phyloP scores from a whole-genome alignment of 768 basidiomycete species.

The Chlorophyllum brunneum region DNA sequence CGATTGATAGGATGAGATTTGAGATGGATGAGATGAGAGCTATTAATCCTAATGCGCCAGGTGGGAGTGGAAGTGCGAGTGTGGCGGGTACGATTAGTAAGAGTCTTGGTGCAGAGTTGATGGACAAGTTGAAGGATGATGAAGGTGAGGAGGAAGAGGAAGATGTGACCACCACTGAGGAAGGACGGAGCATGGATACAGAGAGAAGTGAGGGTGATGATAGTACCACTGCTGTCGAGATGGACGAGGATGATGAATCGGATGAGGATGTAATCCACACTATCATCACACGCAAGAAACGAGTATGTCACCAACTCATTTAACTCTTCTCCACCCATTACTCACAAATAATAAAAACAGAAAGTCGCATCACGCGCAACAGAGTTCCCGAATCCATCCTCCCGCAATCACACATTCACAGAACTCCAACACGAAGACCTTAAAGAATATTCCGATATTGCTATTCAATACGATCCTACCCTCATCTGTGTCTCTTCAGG shows the following conservation, averaged over 20 bases:
- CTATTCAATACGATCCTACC: slow-evolving; percentile 63
- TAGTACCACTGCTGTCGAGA: slow-evolving; percentile 31
- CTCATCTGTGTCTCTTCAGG: slow-evolving; percentile 43
- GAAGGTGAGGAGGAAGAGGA: slow-evolving; percentile 32
- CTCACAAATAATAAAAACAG: slow-evolving; percentile 28
- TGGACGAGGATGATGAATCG: slow-evolving; percentile 58
- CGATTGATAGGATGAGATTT: slow-evolving; percentile 90
- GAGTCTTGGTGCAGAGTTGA: slow-evolving; percentile 70
- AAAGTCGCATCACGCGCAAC: slow-evolving; percentile 64
- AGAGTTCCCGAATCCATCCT: slow-evolving; percentile 33
- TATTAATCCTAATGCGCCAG: slow-evolving; percentile 38
- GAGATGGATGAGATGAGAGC: slow-evolving; percentile 91
- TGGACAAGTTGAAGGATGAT: slow-evolving; percentile 52
- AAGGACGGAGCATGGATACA: slow-evolving; percentile 29
- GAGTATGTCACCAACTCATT: too few species aligned
- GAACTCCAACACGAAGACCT: slow-evolving; percentile 50
- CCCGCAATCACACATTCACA: slow-evolving; percentile 3
- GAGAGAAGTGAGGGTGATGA: slow-evolving; percentile 29
- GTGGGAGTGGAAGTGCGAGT: too few species aligned
- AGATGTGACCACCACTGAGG: slow-evolving; percentile 33
- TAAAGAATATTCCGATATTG: slow-evolving; percentile 75
- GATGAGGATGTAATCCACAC: slow-evolving; percentile 78
- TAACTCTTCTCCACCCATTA: slow-evolving; percentile 9
- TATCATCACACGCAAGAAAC: slow-evolving; percentile 81
- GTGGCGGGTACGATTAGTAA: slow-evolving; percentile 59